phyloP scores from a whole-genome alignment of 768 basidiomycete species.

The Tricholoma bakamatsutake region DNA sequence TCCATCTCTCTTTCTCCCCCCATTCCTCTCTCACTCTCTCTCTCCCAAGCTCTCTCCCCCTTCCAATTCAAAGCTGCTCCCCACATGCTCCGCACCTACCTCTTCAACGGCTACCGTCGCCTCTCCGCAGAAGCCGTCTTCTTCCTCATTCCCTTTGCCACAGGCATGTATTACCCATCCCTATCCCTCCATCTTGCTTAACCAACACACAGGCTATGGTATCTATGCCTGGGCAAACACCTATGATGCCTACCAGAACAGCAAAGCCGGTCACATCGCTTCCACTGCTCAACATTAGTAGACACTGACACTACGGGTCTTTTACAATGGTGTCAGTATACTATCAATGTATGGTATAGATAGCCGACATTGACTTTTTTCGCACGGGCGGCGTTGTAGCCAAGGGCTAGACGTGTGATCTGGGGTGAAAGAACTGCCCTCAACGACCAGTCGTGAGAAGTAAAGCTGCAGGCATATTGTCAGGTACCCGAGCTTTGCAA shows the following conservation, averaged over 20 bases:
- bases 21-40: no score
- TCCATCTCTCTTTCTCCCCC: no score
- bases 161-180: conserved; percentile 51
- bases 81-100: conserved; percentile 63
- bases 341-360: no score
- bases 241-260: conserved; percentile 61
- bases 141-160: conserved; percentile 69
- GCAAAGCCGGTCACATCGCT: conserved; percentile 77
- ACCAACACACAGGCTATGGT: conserved; percentile 52
- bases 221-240: conserved; percentile 77
- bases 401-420: no score
- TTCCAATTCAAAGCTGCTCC: conserved; percentile 72
- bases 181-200: not conserved
- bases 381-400: no score
- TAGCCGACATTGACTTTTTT: no score
- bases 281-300: not conserved
- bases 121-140: conserved; percentile 70
- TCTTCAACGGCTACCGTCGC: conserved; percentile 85
- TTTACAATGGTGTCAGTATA: no score
- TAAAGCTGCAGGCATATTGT: no score
- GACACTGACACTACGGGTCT: no score
- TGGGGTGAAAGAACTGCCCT: no score
- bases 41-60: conserved; percentile 81
- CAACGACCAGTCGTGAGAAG: no score
- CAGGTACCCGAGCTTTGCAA: no score